phyloP scores from a whole-genome alignment of 2,329 filamentous ascomycete genomes.

The Pseudopithomyces chartarum region DNA sequence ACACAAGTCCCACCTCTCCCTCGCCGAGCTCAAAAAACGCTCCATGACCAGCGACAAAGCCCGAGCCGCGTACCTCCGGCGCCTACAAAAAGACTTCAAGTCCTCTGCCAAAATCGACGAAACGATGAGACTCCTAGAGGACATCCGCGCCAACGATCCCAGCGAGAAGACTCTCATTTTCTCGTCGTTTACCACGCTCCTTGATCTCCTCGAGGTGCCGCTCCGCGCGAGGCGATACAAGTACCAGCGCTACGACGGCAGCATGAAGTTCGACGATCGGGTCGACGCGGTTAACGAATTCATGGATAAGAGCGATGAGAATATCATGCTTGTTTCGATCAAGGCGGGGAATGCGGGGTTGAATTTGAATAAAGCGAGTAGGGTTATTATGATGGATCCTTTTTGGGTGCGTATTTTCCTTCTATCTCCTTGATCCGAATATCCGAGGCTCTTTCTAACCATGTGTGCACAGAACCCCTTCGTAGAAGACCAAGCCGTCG shows the following conservation, averaged over 20 bases:
- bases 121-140: slow-evolving; percentile 66
- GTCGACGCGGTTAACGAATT: slow-evolving; percentile 72
- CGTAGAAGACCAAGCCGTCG: slow-evolving; percentile 89
- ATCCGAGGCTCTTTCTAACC: too few species aligned
- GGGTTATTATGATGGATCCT: slow-evolving; percentile 88
- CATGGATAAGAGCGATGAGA: slow-evolving; percentile 62
- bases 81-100: slow-evolving; percentile 70
- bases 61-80: slow-evolving; percentile 71
- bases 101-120: slow-evolving; percentile 77
- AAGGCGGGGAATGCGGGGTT: slow-evolving; percentile 85
- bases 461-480: slow-evolving; percentile 88
- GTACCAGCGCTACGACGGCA: slow-evolving; percentile 76
- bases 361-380: slow-evolving; percentile 80
- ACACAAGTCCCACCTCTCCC: slow-evolving; percentile 48
- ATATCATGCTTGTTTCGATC: slow-evolving; percentile 77
- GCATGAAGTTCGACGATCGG: slow-evolving; percentile 70
- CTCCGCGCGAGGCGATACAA: slow-evolving; percentile 62
- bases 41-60: slow-evolving; percentile 67
- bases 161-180: slow-evolving; percentile 82
- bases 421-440: too few species aligned
- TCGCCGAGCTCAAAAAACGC: slow-evolving; percentile 71
- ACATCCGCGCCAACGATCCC: slow-evolving; percentile 53
- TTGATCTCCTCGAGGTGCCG: slow-evolving; percentile 77
- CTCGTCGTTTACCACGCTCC: slow-evolving; percentile 78
- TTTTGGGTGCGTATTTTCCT: slow-evolving; percentile 69